Evolutionary conservation across 495 filamentous ascomycete genomes (phyloP).

Genomic region (Hyphodiscus hymeniophilus): DNA sequence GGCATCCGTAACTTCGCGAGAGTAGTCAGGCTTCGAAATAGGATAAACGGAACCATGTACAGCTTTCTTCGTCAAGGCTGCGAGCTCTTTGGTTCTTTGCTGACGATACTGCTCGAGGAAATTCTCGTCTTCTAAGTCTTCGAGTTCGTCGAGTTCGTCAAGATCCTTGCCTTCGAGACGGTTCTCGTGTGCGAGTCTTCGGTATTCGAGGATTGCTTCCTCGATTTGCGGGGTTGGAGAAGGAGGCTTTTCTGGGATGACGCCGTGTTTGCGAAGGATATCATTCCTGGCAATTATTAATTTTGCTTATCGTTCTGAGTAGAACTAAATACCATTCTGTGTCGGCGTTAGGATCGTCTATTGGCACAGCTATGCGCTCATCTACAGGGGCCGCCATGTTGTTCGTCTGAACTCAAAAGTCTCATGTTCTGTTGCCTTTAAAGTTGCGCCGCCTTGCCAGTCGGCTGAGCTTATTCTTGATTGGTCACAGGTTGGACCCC

Average conservation of each 20-base stretch:
- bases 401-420: background rate
- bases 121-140: slow-evolving; percentile 84
- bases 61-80: slow-evolving; percentile 60
- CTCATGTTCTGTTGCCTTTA: slow-evolving; percentile 1
- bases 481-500: too few relatives aligned
- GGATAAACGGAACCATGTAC: slow-evolving; percentile 86
- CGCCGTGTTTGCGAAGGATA: slow-evolving; percentile 89
- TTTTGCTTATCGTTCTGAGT: background rate
- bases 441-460: background rate
- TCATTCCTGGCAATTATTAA: slow-evolving; percentile 67
- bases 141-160: slow-evolving; percentile 85
- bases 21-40: slow-evolving; percentile 88
- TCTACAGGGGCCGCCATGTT: slow-evolving; percentile 70
- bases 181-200: slow-evolving; percentile 76
- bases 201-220: slow-evolving; percentile 82
- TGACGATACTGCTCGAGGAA: slow-evolving; percentile 84
- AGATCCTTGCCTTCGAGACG: slow-evolving; percentile 87
- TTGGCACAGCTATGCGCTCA: slow-evolving; percentile 61
- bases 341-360: slow-evolving; percentile 92
- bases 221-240: slow-evolving; percentile 91
- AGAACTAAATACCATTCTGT: slow-evolving; percentile 75
- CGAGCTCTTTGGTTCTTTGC: slow-evolving; percentile 75
- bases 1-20: slow-evolving; percentile 85
- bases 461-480: background rate
- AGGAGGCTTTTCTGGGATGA: slow-evolving; percentile 94